A percentile compares a stretch with the other conserved stretches of the same genome.
phyloP scores from a whole-genome alignment of 805 yeast genomes.

The Kodamaea jinghongensis region DNA sequence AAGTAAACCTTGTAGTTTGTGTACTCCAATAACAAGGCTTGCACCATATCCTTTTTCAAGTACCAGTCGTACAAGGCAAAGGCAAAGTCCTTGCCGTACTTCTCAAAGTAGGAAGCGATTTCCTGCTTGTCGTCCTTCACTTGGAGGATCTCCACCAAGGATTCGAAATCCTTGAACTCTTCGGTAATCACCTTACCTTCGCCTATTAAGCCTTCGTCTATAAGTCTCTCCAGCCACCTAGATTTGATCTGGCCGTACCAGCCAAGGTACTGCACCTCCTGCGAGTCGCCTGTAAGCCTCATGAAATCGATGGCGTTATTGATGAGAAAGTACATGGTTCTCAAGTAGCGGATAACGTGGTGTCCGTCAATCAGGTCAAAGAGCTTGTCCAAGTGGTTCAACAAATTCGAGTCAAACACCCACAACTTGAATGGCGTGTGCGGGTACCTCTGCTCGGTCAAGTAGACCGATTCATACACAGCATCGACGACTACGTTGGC shows the following conservation, averaged over 20 bases:
- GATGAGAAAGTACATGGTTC: constrained; percentile 34
- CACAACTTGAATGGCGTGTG: constrained; percentile 37
- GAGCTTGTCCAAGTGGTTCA: constrained; percentile 40
- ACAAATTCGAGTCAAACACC: constrained; percentile 44
- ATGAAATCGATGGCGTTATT: constrained; percentile 35
- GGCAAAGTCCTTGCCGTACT: constrained; percentile 71
- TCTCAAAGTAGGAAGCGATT: constrained; percentile 48
- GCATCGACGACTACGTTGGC: constrained; percentile 20
- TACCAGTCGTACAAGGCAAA: constrained; percentile 57
- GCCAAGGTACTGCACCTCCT: constrained; percentile 24
- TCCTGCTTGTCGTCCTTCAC: constrained; percentile 17
- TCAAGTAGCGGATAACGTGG: constrained; percentile 24
- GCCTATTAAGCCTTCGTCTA: constrained; percentile 46
- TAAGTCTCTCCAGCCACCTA: constrained; percentile 60
- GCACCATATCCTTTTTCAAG: constrained; percentile 49
- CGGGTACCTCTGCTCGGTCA: constrained; percentile 39
- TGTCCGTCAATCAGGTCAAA: constrained; percentile 19
- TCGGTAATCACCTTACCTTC: constrained; percentile 66
- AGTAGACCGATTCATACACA: constrained; percentile 30
- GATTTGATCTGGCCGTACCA: constrained; percentile 34
- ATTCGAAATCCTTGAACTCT: constrained; percentile 59
- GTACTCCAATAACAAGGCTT: constrained; percentile 55
- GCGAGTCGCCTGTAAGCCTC: constrained; percentile 20
- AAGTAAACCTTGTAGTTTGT: constrained; percentile 50
- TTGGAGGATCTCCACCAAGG: constrained; percentile 53